Evolutionary conservation across 768 basidiomycete genomes (phyloP), one percentile per base, ranked within the genome.

Genomic region (Neoboletus subvelutipes): DNA sequence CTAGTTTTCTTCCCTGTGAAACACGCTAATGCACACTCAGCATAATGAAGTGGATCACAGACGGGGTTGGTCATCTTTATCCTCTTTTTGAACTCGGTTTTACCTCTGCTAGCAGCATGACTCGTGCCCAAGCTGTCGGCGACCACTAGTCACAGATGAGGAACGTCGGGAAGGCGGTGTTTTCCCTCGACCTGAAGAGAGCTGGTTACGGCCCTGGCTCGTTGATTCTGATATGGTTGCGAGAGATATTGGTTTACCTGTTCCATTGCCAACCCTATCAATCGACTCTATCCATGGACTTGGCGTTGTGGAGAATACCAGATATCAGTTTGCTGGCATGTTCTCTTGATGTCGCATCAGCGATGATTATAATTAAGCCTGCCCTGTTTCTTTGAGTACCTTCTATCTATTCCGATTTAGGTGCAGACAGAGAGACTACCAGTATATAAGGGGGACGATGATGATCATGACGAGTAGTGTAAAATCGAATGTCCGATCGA

Each of bases 81-180:
- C 29, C 29, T 24, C 37, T 37, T 54, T 31, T 45, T 24, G 37
- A 56, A 41, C 43, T 34, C 26, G 24, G 18, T 22, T 63, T 63
- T 31, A 66, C 55, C 40, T 57, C 42, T n/a, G 41, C 51, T 43
- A 31, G 45, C 54, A 86, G 85, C 80, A 84, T 55, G 77, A 81
- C 50, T 83, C 87, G 2, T 89, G 87, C 67, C 87, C 87, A 15
- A 77, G 82, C 55, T 88, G 87, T 68, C 84, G 87, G 46, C 74
- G 73, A 22, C 70, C 73, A 36, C 72, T 88, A 11, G 55, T 80
- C n/a, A 41, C 61, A 11, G 59, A 59, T 9, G 56, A 56, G 24
- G 60, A 60, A 28, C 66, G 58, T 52, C 62, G 49, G 17, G 63
- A 60, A 17, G 56, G 45, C 13, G 29, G 37, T 17, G 40, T 36